Conservation (phyloP, 257 asterid genomes). For the Penstemon davidsonii region DNA sequence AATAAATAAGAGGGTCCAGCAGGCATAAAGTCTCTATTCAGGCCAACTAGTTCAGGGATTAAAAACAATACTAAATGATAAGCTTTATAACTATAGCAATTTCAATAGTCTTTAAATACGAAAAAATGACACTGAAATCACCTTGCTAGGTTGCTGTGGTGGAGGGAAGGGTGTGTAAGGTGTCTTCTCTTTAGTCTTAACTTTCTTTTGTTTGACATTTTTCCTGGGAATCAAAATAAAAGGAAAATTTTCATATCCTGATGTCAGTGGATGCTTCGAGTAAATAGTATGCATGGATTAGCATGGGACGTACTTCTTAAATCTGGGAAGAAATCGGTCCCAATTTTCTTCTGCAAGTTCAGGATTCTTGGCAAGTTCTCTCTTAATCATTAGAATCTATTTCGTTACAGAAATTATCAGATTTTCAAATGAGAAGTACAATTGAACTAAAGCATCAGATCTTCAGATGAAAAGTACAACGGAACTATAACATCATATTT, state of each 20-base stretch:
- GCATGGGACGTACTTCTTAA: conserved; percentile 60
- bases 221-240: conserved; percentile 51
- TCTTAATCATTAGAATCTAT: conserved; percentile 79
- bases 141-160: conserved; percentile 93
- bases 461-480: not conserved
- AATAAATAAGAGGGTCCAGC: not conserved
- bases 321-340: conserved; percentile 88
- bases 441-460: no score
- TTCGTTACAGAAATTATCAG: not conserved
- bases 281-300: conserved; percentile 7
- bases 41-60: not conserved
- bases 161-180: conserved; percentile 97
- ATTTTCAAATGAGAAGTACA: not conserved
- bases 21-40: not conserved
- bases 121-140: conserved; percentile 33
- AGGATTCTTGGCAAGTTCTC: conserved; percentile 90
- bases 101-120: conserved; percentile 3
- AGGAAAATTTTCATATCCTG: conserved; percentile 14
- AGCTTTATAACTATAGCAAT: not conserved
- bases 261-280: conserved; percentile 6
- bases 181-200: conserved; percentile 77
- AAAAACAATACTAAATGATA: not conserved
- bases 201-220: conserved; percentile 87
- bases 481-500: not conserved
- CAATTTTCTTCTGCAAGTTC: conserved; percentile 84